Evolutionary conservation across 2,329 filamentous ascomycete species (phyloP).

Genomic region (Diaporthe vexans): DNA sequence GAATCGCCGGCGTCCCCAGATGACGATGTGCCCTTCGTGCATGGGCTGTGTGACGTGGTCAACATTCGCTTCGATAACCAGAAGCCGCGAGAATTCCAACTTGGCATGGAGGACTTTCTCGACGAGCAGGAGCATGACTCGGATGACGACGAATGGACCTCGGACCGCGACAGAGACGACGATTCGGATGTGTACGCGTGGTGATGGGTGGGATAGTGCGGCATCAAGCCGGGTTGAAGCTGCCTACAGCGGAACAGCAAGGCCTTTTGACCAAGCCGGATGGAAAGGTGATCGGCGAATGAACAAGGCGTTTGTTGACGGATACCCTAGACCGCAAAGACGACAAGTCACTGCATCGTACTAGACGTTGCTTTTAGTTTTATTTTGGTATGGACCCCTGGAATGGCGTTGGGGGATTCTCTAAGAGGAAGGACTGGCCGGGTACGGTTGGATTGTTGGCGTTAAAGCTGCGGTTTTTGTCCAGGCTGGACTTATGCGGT

Average conservation of each 20-base stretch:
- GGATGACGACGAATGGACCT: conserved; percentile 67
- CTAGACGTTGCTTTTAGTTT: conserved; percentile 3
- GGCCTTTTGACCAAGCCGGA: neutral
- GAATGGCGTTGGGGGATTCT: neutral
- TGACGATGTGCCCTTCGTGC: conserved; percentile 58
- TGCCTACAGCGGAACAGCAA: neutral
- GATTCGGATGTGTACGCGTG: conserved; percentile 60
- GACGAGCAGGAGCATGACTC: conserved; percentile 68
- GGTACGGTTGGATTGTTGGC: neutral
- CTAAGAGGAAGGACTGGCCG: neutral
- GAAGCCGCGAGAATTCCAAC: conserved; percentile 77
- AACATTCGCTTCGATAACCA: conserved; percentile 83
- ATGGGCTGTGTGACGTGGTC: conserved; percentile 79
- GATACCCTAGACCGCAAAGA: conserved; percentile 36
- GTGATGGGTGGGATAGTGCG: neutral
- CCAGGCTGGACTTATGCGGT: neutral
- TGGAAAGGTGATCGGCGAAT: neutral
- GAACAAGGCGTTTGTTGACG: conserved; percentile 36
- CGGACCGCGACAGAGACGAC: conserved; percentile 66
- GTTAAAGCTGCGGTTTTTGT: neutral
- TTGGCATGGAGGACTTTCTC: conserved; percentile 80
- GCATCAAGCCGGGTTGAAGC: conserved; percentile 6
- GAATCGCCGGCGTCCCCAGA: conserved; percentile 28
- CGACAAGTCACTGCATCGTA: conserved; percentile 22
- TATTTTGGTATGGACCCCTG: neutral